phyloP scores from a whole-genome alignment of 73 alveolate species.

The Tetrahymena borealis region DNA sequence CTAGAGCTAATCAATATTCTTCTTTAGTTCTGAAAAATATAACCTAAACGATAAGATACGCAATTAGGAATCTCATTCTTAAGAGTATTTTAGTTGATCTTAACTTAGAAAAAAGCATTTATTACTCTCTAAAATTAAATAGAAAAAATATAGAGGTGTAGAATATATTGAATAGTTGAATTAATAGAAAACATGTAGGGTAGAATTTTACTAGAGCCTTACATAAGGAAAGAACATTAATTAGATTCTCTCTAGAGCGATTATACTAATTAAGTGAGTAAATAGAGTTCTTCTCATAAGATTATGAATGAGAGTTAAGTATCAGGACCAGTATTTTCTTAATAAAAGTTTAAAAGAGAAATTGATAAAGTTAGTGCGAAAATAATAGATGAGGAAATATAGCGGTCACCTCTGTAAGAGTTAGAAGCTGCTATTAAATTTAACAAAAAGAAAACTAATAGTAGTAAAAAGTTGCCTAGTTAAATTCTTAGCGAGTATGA shows the following conservation, averaged over 20 bases:
- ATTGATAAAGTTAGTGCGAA: background rate
- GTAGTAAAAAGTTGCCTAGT: background rate
- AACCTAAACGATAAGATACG: no score
- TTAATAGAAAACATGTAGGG: background rate
- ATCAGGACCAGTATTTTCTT: background rate
- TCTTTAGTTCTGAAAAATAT: no score
- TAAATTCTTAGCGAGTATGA: background rate
- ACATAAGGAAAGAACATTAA: background rate
- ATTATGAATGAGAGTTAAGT: background rate
- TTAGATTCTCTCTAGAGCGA: background rate
- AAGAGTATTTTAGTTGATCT: no score
- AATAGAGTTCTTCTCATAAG: background rate
- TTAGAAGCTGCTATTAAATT: background rate
- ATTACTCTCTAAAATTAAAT: no score
- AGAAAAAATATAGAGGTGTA: no score
- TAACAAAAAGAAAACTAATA: background rate
- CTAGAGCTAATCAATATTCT: no score
- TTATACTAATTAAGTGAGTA: background rate
- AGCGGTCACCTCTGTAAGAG: background rate
- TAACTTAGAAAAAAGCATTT: no score
- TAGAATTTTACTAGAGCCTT: background rate
- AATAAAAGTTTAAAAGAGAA: background rate
- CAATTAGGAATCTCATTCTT: no score
- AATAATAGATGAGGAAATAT: background rate
- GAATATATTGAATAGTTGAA: background rate